Evolutionary conservation across 306 rosid species (phyloP).

Genomic region (Vigna radiata): DNA sequence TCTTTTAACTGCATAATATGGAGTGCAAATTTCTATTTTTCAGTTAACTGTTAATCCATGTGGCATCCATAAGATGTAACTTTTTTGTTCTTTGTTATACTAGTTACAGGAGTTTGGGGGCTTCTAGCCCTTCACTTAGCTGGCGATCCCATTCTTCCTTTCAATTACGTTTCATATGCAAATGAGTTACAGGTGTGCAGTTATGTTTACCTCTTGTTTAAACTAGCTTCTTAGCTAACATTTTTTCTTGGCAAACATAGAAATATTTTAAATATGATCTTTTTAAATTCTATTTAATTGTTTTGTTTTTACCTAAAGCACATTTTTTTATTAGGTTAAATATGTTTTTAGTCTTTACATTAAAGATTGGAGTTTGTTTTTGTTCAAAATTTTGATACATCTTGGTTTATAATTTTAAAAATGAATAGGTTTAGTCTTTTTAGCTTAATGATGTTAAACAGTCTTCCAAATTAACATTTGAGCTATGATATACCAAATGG

Average conservation of each 20-base stretch:
- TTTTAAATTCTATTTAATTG: not conserved
- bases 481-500: too few relatives aligned
- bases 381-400: too few relatives aligned
- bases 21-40: not conserved
- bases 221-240: not conserved
- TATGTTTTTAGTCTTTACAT: too few relatives aligned
- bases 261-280: too few relatives aligned
- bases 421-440: too few relatives aligned
- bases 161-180: slow-evolving; percentile 71
- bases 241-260: too few relatives aligned
- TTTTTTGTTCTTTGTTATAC: slow-evolving; percentile 38
- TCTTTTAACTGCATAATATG: slow-evolving; percentile 5
- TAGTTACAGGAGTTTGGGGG: slow-evolving; percentile 94
- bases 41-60: slow-evolving; percentile 21
- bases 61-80: slow-evolving; percentile 12
- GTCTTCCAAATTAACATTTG: too few relatives aligned
- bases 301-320: not conserved
- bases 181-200: slow-evolving; percentile 74
- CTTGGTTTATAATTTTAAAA: too few relatives aligned
- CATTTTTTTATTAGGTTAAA: too few relatives aligned
- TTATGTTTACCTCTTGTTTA: slow-evolving; percentile 29
- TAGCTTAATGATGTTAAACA: too few relatives aligned
- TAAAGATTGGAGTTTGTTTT: too few relatives aligned
- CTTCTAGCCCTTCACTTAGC: slow-evolving; percentile 88
- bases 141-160: slow-evolving; percentile 79